Evolutionary conservation across 177 flowering plant species (phyloP).

Genomic region (Vitis hybrid): DNA sequence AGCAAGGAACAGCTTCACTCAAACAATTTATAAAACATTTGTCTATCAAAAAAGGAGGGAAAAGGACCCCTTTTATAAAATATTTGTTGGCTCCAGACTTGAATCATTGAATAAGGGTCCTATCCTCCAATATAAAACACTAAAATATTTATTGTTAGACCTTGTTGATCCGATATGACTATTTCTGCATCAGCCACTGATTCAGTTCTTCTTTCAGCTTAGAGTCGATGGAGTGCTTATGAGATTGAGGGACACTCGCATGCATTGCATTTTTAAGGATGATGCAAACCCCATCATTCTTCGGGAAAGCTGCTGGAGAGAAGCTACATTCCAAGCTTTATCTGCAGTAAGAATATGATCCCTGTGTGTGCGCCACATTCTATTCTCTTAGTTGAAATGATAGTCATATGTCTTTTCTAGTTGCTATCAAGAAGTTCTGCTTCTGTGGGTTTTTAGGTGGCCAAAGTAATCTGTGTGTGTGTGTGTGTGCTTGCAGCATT

Average conservation of each 20-base stretch:
- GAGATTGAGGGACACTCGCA: conserved; percentile 90
- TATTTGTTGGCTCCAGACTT: no score
- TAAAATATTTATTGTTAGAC: background rate
- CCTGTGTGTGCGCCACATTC: background rate
- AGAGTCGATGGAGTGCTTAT: conserved; percentile 97
- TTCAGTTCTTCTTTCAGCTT: conserved; percentile 52
- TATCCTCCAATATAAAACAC: no score
- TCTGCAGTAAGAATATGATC: conserved; percentile 53
- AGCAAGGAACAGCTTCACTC: background rate
- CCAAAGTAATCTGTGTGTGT: no score
- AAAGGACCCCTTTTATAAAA: no score
- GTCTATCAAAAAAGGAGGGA: no score
- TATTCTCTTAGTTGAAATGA: background rate
- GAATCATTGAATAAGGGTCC: no score
- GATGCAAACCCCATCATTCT: conserved; percentile 46
- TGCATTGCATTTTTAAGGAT: conserved; percentile 67
- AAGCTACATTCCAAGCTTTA: conserved; percentile 67
- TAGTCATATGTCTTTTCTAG: no score
- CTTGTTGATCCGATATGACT: background rate
- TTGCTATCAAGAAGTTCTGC: no score
- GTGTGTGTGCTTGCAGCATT: no score
- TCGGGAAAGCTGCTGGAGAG: conserved; percentile 93
- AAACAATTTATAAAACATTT: no score
- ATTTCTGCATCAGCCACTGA: background rate
- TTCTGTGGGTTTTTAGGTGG: no score